Evolutionary conservation across 768 basidiomycete species (phyloP).

Genomic region (Boletus fagicola): DNA sequence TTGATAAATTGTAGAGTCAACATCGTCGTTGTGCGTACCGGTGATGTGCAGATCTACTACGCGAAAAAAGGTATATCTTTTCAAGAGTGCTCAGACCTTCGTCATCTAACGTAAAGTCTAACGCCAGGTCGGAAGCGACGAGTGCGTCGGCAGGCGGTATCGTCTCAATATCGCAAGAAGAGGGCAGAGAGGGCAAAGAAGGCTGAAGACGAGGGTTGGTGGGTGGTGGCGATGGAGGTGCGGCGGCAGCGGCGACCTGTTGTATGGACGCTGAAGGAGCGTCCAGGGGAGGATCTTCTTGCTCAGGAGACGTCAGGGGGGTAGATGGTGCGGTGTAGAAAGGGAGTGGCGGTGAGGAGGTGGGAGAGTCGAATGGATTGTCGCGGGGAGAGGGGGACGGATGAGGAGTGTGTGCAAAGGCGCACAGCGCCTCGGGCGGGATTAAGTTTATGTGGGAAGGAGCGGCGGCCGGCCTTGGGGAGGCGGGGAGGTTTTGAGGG

Average conservation of each 20-base stretch:
- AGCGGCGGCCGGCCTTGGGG: constrained; percentile 20
- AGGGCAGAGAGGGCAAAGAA: constrained; percentile 24
- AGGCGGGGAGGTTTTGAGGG: constrained; percentile 5
- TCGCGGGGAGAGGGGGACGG: constrained; percentile 37
- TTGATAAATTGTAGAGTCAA: background rate
- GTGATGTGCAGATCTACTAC: constrained; percentile 68
- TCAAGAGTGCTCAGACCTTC: constrained; percentile 83
- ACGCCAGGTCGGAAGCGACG: constrained; percentile 28
- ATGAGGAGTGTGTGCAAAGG: constrained; percentile 28
- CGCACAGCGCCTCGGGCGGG: constrained; percentile 33
- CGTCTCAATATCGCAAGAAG: constrained; percentile 28
- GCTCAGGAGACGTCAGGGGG: constrained; percentile 40
- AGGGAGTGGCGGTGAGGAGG: constrained; percentile 38
- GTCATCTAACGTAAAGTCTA: constrained; percentile 60
- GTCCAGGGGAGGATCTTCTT: constrained; percentile 35
- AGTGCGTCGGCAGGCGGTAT: constrained; percentile 29
- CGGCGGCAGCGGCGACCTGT: constrained; percentile 16
- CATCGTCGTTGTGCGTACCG: constrained; percentile 32
- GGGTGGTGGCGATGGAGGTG: constrained; percentile 28
- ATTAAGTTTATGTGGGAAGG: constrained; percentile 36
- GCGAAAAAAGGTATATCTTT: constrained; percentile 86
- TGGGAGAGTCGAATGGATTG: constrained; percentile 37
- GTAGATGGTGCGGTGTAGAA: constrained; percentile 52
- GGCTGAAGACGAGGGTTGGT: constrained; percentile 20
- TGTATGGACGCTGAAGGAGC: constrained; percentile 20